A percentile compares a stretch with the other conserved stretches of the same genome.
These are phyloP conservation scores for Boletus subparvulus DNA, from an alignment of 768 basidiomycete species.

Conservation along the genomic window DNA sequence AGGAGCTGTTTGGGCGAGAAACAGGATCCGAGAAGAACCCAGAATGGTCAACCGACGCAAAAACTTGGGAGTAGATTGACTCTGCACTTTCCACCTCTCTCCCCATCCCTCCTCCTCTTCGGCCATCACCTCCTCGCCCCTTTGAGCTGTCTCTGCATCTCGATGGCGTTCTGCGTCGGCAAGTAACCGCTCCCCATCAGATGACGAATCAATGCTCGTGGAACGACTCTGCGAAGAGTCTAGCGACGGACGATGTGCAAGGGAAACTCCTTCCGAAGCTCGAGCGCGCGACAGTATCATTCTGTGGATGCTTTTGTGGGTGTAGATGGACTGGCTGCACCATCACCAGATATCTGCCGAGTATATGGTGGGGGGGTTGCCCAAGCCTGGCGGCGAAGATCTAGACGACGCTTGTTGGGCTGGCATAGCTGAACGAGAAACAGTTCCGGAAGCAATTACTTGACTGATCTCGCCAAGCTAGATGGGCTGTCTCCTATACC, in stretches of 20 bases:
- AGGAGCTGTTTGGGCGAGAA: slow-evolving; percentile 1
- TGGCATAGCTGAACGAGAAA: not conserved
- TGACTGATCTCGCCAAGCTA: slow-evolving; percentile 4
- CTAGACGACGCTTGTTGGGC: not conserved
- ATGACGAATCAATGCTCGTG: slow-evolving; percentile 6
- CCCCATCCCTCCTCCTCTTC: slow-evolving; percentile 3
- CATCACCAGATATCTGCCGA: not conserved
- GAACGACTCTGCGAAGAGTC: slow-evolving; percentile 1
- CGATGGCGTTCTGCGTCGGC: slow-evolving; percentile 16
- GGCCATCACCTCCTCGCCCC: not conserved
- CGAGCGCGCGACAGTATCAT: slow-evolving; percentile 22
- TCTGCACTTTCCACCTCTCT: not conserved
- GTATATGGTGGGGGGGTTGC: not conserved
- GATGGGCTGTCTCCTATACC: not conserved
- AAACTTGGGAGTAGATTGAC: slow-evolving; percentile 28
- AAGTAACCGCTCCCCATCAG: slow-evolving; percentile 14
- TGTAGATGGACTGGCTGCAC: not conserved
- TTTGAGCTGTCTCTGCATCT: slow-evolving; percentile 9
- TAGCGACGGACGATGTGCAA: slow-evolving; percentile 1
- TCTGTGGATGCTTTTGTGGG: slow-evolving; percentile 12
- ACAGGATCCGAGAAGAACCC: not conserved
- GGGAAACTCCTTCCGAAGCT: slow-evolving; percentile 8
- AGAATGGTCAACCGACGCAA: slow-evolving; percentile 19
- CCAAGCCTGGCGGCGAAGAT: not conserved
- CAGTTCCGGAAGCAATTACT: not conserved